These are phyloP conservation scores for Neurospora sp. DNA, from an alignment of 495 filamentous ascomycete species.

Conservation along the genomic window DNA sequence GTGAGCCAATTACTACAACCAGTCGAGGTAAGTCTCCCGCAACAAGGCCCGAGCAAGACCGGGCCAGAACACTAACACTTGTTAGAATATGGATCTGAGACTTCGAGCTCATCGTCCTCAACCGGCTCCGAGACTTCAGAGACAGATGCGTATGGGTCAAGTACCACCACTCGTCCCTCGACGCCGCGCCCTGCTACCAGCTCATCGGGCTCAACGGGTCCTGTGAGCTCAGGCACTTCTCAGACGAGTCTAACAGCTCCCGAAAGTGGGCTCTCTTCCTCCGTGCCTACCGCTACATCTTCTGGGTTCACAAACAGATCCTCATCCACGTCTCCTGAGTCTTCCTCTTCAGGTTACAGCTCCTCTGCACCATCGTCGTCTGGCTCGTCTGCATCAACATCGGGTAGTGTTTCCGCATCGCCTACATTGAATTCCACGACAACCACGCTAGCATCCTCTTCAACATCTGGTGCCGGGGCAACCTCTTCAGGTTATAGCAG, in stretches of 20 bases:
- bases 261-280: not conserved
- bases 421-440: not conserved
- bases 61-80: conserved; percentile 1
- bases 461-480: not conserved
- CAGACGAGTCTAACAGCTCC: not conserved
- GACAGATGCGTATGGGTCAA: conserved; percentile 4
- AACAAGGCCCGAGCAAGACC: conserved; percentile 2
- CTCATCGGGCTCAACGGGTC: not conserved
- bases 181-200: not conserved
- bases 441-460: not conserved
- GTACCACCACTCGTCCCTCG: not conserved
- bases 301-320: not conserved
- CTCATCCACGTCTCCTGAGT: not conserved
- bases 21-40: not conserved
- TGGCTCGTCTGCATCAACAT: not conserved
- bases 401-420: not conserved
- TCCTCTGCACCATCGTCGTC: not conserved
- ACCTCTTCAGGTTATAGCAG: not conserved
- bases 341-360: not conserved
- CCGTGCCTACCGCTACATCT: not conserved
- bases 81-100: conserved; percentile 6
- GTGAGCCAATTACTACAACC: conserved; percentile 2
- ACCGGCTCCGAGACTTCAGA: conserved; percentile 7
- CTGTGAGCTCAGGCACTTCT: not conserved
- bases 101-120: conserved; percentile 5